phyloP scores from a whole-genome alignment of 495 filamentous ascomycete genomes.

The Pseudevernia furfuracea region DNA sequence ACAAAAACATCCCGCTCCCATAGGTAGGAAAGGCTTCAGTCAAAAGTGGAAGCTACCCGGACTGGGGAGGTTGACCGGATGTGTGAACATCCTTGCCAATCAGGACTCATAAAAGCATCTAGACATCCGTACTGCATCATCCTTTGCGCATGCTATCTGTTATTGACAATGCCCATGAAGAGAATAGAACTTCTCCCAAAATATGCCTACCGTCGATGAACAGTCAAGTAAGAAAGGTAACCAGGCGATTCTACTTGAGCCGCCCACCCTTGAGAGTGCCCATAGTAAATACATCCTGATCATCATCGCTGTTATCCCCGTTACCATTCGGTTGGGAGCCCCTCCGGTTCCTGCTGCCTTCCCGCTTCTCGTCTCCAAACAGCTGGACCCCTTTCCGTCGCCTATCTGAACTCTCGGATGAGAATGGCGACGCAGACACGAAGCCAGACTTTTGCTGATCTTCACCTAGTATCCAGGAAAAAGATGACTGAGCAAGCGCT shows the following conservation, averaged over 20 bases:
- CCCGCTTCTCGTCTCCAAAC: conserved; percentile 31
- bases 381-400: conserved; percentile 34
- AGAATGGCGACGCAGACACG: conserved; percentile 42
- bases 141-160: background rate
- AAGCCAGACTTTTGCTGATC: conserved; percentile 43
- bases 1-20: conserved; percentile 2
- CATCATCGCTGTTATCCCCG: conserved; percentile 32
- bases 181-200: background rate
- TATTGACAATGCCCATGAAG: background rate
- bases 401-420: conserved; percentile 38
- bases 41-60: background rate
- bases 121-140: background rate
- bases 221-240: background rate
- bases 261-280: conserved; percentile 19
- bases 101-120: too few relatives aligned
- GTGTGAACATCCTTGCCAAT: too few relatives aligned
- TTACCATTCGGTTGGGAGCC: background rate
- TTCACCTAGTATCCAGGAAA: conserved; percentile 90
- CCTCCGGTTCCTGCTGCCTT: background rate
- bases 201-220: background rate
- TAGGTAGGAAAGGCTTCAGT: background rate
- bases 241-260: background rate
- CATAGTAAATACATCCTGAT: conserved; percentile 39
- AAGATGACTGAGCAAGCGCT: conserved; percentile 72
- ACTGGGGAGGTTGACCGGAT: background rate